Evolutionary conservation across 371 early-diverging fungal genomes (phyloP).

Genomic region (Fennellomyces sp.): DNA sequence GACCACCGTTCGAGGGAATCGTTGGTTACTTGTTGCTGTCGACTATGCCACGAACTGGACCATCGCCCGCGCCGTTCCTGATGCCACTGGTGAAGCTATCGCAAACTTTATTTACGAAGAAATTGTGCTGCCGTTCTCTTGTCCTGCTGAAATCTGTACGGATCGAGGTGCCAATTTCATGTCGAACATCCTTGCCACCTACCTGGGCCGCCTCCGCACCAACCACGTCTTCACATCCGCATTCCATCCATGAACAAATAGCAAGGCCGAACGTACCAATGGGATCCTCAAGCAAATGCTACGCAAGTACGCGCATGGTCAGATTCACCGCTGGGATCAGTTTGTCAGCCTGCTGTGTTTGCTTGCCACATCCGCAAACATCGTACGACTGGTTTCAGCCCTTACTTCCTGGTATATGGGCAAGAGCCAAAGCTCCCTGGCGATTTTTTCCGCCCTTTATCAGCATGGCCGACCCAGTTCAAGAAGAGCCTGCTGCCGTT

Average conservation of each 20-base stretch:
- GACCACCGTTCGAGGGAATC: background rate
- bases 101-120: constrained; percentile 34
- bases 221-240: no score
- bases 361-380: constrained; percentile 15
- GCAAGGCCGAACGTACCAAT: no score
- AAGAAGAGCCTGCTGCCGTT: background rate
- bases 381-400: constrained; percentile 4
- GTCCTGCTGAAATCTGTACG: no score
- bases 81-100: constrained; percentile 28
- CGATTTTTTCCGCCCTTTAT: constrained; percentile 9
- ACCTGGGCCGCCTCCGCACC: no score
- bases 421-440: constrained; percentile 17
- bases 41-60: constrained; percentile 45
- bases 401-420: constrained; percentile 22
- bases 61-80: constrained; percentile 31
- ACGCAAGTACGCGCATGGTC: constrained; percentile 12
- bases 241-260: no score
- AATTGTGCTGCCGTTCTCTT: no score
- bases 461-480: background rate
- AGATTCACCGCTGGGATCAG: constrained; percentile 12
- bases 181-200: no score
- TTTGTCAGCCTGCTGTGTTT: constrained; percentile 15
- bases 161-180: no score
- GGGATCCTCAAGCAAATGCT: no score
- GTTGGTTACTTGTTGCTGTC: constrained; percentile 27